phyloP scores from a whole-genome alignment of 768 basidiomycete genomes.

The Amanita muscaria region DNA sequence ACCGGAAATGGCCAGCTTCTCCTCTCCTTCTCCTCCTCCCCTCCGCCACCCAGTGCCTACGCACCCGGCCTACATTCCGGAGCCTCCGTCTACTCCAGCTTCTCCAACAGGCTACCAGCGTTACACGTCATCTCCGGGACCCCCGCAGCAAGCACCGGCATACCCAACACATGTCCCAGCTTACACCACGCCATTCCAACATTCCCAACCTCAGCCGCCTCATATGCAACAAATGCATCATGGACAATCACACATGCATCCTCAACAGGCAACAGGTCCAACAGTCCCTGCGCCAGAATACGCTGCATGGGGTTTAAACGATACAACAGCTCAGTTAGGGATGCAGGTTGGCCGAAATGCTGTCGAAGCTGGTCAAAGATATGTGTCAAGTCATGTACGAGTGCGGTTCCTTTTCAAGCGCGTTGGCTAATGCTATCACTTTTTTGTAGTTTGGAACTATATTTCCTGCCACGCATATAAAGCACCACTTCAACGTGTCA shows the following conservation, averaged over 20 bases:
- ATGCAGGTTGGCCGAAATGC: slow-evolving; percentile 93
- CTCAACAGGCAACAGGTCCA: slow-evolving; percentile 20
- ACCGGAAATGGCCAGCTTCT: slow-evolving; percentile 20
- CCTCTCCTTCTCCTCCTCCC: slow-evolving; percentile 58
- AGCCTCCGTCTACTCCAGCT: slow-evolving; percentile 66
- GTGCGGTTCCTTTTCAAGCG: background rate
- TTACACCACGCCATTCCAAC: slow-evolving; percentile 43
- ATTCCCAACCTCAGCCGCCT: slow-evolving; percentile 32
- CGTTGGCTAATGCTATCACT: too few species aligned
- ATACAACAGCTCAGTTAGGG: slow-evolving; percentile 90
- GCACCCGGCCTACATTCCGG: slow-evolving; percentile 78
- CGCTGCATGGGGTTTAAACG: slow-evolving; percentile 79
- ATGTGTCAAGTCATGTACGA: slow-evolving; percentile 88
- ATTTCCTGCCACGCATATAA: slow-evolving; percentile 68
- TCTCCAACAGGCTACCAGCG: slow-evolving; percentile 73
- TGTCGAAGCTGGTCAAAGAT: slow-evolving; percentile 89
- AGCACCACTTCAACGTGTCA: slow-evolving; percentile 92
- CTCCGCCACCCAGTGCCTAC: slow-evolving; percentile 85
- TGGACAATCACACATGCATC: slow-evolving; percentile 26
- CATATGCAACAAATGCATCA: slow-evolving; percentile 23
- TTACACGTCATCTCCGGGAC: slow-evolving; percentile 53
- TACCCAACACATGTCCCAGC: slow-evolving; percentile 33
- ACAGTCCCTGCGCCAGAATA: slow-evolving; percentile 38
- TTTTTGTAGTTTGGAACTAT: slow-evolving; percentile 84
- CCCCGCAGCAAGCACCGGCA: slow-evolving; percentile 22